Percentiles rank a stretch among this genome's conserved stretches.
These are phyloP conservation scores for Phialocephala subalpina DNA, from an alignment of 2,329 filamentous ascomycete genomes.

Conservation along the genomic window DNA sequence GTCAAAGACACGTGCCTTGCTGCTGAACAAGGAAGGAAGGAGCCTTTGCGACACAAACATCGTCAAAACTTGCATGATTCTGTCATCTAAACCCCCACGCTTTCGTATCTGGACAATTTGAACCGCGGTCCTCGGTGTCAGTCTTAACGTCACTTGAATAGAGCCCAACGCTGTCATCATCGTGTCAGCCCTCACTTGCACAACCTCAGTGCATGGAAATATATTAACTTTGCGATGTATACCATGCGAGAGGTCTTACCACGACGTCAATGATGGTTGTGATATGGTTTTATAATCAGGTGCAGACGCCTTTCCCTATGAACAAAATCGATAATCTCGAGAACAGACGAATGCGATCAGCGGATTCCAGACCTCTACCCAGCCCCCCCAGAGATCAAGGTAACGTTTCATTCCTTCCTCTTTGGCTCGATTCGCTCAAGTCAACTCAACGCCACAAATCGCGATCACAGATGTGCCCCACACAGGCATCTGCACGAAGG, in stretches of 20 bases:
- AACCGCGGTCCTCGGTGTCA: conserved; percentile 9
- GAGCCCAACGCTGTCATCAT: conserved; percentile 3
- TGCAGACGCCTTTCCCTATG: conserved; percentile 2
- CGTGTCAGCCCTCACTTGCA: conserved; percentile 3
- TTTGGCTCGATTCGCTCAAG: not conserved
- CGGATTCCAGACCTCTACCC: not conserved
- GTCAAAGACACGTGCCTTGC: not conserved
- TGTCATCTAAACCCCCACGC: not conserved
- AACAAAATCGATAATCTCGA: not conserved
- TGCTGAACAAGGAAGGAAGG: not conserved
- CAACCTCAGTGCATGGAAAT: conserved; percentile 1
- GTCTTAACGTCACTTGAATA: not conserved
- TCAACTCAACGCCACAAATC: conserved; percentile 21
- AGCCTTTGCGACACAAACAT: not conserved
- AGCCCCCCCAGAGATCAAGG: not conserved
- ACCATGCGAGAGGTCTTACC: not conserved
- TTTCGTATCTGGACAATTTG: not conserved
- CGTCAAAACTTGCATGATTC: not conserved
- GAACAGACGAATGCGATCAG: conserved; percentile 10
- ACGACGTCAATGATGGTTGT: not conserved
- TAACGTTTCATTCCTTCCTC: conserved; percentile 18
- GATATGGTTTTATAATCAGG: not conserved
- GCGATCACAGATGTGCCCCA: conserved; percentile 19
- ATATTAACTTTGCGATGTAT: conserved; percentile 7
- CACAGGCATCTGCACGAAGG: conserved; percentile 3